A percentile compares a stretch with the other conserved stretches of the same genome.
phyloP scores from a whole-genome alignment of 306 rosid species.

The Vicia villosa region DNA sequence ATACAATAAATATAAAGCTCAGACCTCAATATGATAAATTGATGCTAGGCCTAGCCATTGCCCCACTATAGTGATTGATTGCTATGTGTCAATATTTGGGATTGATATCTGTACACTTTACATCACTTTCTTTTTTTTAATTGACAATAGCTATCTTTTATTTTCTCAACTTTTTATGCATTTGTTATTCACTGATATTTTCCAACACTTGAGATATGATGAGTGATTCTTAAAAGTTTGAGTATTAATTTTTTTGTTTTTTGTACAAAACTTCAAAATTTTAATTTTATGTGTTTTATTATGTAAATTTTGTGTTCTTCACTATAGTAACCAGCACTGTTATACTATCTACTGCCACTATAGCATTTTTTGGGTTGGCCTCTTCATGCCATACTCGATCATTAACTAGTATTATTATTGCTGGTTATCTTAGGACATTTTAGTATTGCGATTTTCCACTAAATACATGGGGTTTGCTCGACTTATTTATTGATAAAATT shows the following conservation, averaged over 20 bases:
- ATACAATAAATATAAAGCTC: not conserved
- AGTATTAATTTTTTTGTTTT: not conserved
- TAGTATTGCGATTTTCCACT: not conserved
- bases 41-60: not conserved
- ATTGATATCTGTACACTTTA: not conserved
- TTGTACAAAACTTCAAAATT: not conserved
- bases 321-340: not conserved
- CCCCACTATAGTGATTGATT: not conserved
- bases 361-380: not conserved
- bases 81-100: not conserved
- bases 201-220: not conserved
- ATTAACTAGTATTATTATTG: not conserved
- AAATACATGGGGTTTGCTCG: not conserved
- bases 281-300: not conserved
- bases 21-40: not conserved
- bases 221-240: not conserved
- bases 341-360: not conserved
- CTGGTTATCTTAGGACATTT: not conserved
- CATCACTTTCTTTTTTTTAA: not conserved
- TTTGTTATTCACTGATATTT: not conserved
- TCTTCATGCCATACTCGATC: not conserved
- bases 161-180: not conserved
- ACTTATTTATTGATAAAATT: not conserved
- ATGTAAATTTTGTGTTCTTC: not conserved
- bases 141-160: not conserved